Percentiles rank a stretch among this genome's conserved stretches.
Conservation (phyloP, 192 early-diverging fungal genomes). For the Glomus cerebriforme region DNA sequence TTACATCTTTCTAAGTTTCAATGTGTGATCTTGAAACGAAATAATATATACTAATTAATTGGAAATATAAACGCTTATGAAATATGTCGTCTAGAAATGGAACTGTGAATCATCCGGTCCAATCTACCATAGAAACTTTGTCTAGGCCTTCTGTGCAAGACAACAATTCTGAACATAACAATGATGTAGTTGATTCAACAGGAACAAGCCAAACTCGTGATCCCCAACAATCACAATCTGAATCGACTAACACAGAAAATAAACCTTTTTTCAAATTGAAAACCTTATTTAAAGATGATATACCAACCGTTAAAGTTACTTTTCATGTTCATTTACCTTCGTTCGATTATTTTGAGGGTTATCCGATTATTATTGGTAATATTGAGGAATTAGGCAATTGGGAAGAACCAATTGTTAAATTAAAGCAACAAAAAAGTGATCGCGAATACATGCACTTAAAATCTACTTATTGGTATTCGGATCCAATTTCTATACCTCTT, state of each 20-base stretch:
- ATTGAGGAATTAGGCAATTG: conserved; percentile 7
- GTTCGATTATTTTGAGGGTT: neutral
- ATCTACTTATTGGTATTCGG: neutral
- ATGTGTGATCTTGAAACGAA: no score
- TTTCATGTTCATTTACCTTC: conserved; percentile 5
- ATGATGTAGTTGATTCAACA: no score
- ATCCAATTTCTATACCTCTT: neutral
- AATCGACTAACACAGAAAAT: neutral
- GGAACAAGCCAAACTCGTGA: no score
- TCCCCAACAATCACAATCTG: neutral
- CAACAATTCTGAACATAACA: no score
- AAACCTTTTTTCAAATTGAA: neutral
- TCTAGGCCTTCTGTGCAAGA: no score
- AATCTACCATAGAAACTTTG: no score
- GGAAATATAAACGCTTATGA: neutral
- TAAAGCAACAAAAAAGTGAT: neutral
- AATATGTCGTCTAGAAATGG: neutral
- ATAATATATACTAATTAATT: no score
- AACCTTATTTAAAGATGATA: neutral
- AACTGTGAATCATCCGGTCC: no score
- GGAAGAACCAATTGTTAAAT: neutral
- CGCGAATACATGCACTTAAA: neutral
- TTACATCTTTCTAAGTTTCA: no score
- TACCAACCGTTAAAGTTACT: neutral
- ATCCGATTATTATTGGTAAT: neutral